Base-by-base conservation (phyloP, 164 flowering plant species). In the Magnolia kwangsiensis region DNA sequence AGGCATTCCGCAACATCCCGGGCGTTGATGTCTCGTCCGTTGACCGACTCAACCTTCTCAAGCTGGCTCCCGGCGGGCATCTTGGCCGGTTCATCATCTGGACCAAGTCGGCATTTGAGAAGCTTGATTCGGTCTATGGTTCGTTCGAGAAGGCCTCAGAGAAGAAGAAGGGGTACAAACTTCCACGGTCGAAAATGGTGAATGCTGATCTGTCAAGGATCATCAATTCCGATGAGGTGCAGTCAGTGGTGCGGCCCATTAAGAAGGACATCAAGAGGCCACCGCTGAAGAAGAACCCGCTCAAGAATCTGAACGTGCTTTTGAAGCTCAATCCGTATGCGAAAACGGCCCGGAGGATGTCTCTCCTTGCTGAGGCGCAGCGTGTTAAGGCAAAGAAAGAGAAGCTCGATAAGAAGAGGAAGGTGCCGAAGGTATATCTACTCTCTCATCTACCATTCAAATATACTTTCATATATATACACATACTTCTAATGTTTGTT, bases 61-160 rank as follows among this genome's bases (percentile, higher is more conserved):
- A 91, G 88, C 87, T 93, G 0, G 97, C 98, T 4, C 97, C 94
- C 20, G 98, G 98, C 70, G 98, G 98, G 31, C 95, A 94, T 74
- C 84, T 92, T 1, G 98, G 97, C 0, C 61, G 98, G 80, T 90
- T 94, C 67, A 84, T 94, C 24, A 85, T 94, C 58, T 94, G 98
- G 97, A 94, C 97, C 21, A 91, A 91, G 72, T 86, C 92, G 0
- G 98, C 98, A 0, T 87, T 91, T 29, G 98, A 94, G 92, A 94
- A 90, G 86, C 82, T 94, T 37, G 97, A 94, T 72, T 86, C 89
- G 0, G 85, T 94, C 50, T 94, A 90, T 31, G 98, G 98, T 0
- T 73, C 89, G 4, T 91, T 94, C 20, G 97, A 92, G 45, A 90
- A 89, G 89, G 49, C 76, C 0, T 89, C 93, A 0, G 91, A 89